Evolutionary conservation across 495 filamentous ascomycete genomes (phyloP), one percentile per base, ranked within the genome.

Genomic region (Symbiotaphrina buchneri): DNA sequence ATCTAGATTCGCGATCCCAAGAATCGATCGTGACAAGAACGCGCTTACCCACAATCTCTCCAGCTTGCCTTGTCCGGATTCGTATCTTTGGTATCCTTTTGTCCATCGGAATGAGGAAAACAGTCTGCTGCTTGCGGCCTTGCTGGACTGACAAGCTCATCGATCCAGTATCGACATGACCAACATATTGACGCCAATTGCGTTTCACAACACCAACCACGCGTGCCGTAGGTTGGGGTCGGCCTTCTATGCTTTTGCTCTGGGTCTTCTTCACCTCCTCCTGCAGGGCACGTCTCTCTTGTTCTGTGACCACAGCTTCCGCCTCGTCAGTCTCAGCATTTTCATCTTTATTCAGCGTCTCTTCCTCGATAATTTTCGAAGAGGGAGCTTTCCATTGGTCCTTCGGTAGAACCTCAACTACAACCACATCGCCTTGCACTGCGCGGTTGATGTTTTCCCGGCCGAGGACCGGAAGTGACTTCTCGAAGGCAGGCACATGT

Each of bases 181-280:
- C 87, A 21, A 97, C 87, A 42, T 95, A 94, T 47, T 95, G 90
- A 20, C 87, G 65, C 87, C 87, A 97, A 46, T 93, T 93, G 21
- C 90, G 65, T 49, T 92, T 93, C 40, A 85, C 65, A 19, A 97
- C 58, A 31, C 87, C 87, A 22, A 95, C 87, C 13, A 95, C 79
- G 47, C 65, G 74, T 8, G 90, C 90, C 14, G 87, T 95, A 18
- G 87, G 87, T 36, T 92, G 82, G 7, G 82, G 68, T 27, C 65
- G 65, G 19, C 77, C 77, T 53, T 93, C 90, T 2, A 58, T 56
- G 31, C 51, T 68, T 43, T 71, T 68, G n/a, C 71, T 73, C 42
- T 94, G 87, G 0, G 69, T 73, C 47, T 74, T 73, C 54, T 67
- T 84, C 21, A 84, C 90, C 47, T 92, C 80, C 38, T 95, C 82